These are phyloP conservation scores for Macadamia tetraphylla DNA, from an alignment of 164 flowering plant species.

Conservation along the genomic window DNA sequence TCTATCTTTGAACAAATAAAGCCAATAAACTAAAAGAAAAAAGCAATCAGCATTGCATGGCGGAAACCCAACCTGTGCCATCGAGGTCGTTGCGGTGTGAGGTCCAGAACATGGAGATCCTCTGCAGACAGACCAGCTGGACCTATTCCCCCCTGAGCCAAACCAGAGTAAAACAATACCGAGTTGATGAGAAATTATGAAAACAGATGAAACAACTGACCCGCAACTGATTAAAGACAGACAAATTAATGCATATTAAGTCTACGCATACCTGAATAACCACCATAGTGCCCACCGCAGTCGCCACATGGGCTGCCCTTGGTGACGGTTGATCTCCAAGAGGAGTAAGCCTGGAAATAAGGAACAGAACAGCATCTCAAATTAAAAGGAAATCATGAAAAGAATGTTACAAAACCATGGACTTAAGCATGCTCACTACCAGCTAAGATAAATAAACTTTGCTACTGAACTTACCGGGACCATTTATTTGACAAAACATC, in stretches of 20 bases:
- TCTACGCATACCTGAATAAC: slow-evolving; percentile 81
- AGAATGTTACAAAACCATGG: background rate
- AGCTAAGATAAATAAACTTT: background rate
- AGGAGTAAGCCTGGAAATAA: slow-evolving; percentile 66
- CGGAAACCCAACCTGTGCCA: slow-evolving; percentile 77
- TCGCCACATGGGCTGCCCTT: slow-evolving; percentile 99
- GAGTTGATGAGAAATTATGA: slow-evolving; percentile 5
- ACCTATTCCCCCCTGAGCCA: slow-evolving; percentile 92
- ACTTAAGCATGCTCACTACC: background rate
- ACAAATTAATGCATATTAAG: background rate
- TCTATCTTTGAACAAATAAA: slow-evolving; percentile 3
- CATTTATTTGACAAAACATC: slow-evolving; percentile 94
- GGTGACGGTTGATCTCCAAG: slow-evolving; percentile 98
- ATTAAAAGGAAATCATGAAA: background rate
- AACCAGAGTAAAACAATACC: slow-evolving; percentile 8
- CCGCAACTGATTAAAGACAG: background rate
- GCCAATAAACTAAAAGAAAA: background rate
- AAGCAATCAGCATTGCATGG: background rate
- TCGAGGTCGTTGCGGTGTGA: slow-evolving; percentile 91
- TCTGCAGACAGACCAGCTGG: slow-evolving; percentile 99
- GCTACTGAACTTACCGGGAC: slow-evolving; percentile 58
- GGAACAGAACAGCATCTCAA: background rate
- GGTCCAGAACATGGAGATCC: slow-evolving; percentile 99
- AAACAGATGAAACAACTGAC: background rate
- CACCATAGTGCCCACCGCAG: slow-evolving; percentile 99